A percentile compares a stretch with the other conserved stretches of the same genome.
Conservation (phyloP, 805 yeast genomes). For the Candida taoyuanica region DNA sequence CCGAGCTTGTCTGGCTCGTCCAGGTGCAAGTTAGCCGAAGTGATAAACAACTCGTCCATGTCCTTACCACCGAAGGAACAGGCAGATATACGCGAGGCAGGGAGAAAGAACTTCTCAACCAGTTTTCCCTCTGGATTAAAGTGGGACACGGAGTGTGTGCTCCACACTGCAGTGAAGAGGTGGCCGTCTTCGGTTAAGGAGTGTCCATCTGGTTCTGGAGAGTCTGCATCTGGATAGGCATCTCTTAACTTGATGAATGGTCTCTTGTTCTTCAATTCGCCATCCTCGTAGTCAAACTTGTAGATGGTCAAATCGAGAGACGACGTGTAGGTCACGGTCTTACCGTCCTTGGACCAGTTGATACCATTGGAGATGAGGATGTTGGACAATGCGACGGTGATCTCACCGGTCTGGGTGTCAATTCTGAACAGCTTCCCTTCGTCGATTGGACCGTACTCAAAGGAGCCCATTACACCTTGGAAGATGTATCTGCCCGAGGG, state of each 20-base stretch:
- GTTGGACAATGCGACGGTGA: conserved; percentile 33
- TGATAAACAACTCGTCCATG: conserved; percentile 56
- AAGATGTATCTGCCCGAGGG: conserved; percentile 65
- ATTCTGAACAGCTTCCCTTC: conserved; percentile 54
- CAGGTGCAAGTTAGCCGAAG: conserved; percentile 54
- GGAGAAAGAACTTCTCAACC: conserved; percentile 48
- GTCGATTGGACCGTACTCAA: conserved; percentile 31
- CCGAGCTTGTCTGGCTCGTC: conserved; percentile 34
- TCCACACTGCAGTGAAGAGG: conserved; percentile 66
- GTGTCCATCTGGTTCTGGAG: conserved; percentile 81
- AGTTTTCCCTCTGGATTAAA: conserved; percentile 45
- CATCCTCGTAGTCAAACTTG: conserved; percentile 42
- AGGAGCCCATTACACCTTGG: conserved; percentile 77
- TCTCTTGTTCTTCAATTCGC: conserved; percentile 34
- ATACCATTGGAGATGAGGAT: conserved; percentile 63
- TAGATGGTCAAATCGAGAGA: conserved; percentile 44
- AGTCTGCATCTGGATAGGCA: conserved; percentile 22
- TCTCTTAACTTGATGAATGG: conserved; percentile 36
- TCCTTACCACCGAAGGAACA: conserved; percentile 63
- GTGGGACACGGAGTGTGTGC: conserved; percentile 52
- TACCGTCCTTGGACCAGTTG: conserved; percentile 44
- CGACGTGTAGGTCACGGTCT: conserved; percentile 48
- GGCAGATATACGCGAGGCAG: conserved; percentile 59
- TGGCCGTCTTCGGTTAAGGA: conserved; percentile 47
- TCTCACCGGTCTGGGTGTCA: conserved; percentile 29